Percentiles rank a stretch among this genome's conserved stretches.
phyloP scores from a whole-genome alignment of 1,284 basidiomycete species.

The Blastosporella zonata region DNA sequence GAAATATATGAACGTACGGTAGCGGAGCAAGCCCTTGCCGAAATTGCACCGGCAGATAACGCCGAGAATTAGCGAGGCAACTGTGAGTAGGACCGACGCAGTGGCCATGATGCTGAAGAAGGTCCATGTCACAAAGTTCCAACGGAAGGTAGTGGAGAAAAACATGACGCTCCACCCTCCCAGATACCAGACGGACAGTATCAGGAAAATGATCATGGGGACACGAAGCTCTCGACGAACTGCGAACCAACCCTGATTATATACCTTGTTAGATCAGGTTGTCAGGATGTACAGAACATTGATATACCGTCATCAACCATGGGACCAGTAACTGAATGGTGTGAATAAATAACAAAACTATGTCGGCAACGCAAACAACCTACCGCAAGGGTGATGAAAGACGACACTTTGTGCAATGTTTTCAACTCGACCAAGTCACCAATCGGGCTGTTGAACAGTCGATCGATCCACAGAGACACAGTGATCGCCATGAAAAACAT shows the following conservation, averaged over 20 bases:
- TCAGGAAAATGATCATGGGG: constrained; percentile 61
- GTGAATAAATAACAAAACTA: constrained; percentile 8
- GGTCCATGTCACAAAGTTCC: constrained; percentile 69
- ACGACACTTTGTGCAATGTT: constrained; percentile 51
- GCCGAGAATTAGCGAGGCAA: constrained; percentile 56
- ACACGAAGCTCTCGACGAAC: constrained; percentile 62
- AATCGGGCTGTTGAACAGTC: constrained; percentile 63
- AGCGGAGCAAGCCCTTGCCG: constrained; percentile 64
- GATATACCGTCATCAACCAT: constrained; percentile 59
- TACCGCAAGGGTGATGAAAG: constrained; percentile 58
- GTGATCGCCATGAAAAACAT: constrained; percentile 73
- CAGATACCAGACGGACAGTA: constrained; percentile 57
- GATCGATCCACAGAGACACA: constrained; percentile 74
- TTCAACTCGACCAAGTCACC: constrained; percentile 46
- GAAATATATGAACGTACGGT: constrained; percentile 50
- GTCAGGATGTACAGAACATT: neutral
- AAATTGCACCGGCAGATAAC: constrained; percentile 70
- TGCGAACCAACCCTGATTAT: constrained; percentile 65
- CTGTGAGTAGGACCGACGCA: constrained; percentile 55
- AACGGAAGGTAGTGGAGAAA: constrained; percentile 65
- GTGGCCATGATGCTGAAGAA: constrained; percentile 69
- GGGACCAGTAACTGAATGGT: constrained; percentile 56
- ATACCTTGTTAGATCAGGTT: constrained; percentile 18
- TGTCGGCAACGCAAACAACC: constrained; percentile 24
- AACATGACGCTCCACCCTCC: constrained; percentile 73